Conservation (phyloP, 306 rosid genomes). For the Corylus avellana region DNA sequence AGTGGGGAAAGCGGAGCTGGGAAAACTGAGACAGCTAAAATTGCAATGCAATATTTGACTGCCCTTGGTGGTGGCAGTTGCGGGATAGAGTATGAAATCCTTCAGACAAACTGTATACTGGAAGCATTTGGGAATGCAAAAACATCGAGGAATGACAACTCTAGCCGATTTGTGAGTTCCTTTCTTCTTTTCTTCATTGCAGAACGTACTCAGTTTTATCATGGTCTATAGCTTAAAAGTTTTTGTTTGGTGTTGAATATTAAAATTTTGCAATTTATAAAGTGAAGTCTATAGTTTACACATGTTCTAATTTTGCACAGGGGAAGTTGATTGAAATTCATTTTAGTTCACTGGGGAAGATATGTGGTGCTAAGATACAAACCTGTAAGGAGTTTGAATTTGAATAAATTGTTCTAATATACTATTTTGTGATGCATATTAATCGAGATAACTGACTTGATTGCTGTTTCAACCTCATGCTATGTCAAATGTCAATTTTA, state of each 20-base stretch:
- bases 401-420: conserved; percentile 21
- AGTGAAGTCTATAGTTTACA: conserved; percentile 25
- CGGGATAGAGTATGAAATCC: conserved; percentile 66
- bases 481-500: conserved; percentile 38
- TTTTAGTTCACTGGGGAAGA: conserved; percentile 70
- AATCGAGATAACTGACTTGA: conserved; percentile 45
- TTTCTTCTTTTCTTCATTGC: conserved; percentile 28
- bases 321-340: conserved; percentile 89
- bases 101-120: conserved; percentile 67
- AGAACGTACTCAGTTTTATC: conserved; percentile 16
- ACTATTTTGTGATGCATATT: conserved; percentile 20
- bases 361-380: conserved; percentile 82
- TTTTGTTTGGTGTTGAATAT: conserved; percentile 16
- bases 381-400: conserved; percentile 65
- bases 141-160: conserved; percentile 78
- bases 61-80: conserved; percentile 71
- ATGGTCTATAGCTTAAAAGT: conserved; percentile 17
- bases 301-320: conserved; percentile 48
- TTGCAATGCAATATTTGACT: conserved; percentile 85
- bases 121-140: conserved; percentile 98
- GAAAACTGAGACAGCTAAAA: conserved; percentile 89
- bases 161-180: conserved; percentile 94
- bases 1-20: conserved; percentile 99
- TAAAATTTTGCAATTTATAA: conserved; percentile 15
- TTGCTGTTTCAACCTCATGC: conserved; percentile 30